Evolutionary conservation across 2,329 filamentous ascomycete species (phyloP).

Genomic region (Neoascochyta sp.): DNA sequence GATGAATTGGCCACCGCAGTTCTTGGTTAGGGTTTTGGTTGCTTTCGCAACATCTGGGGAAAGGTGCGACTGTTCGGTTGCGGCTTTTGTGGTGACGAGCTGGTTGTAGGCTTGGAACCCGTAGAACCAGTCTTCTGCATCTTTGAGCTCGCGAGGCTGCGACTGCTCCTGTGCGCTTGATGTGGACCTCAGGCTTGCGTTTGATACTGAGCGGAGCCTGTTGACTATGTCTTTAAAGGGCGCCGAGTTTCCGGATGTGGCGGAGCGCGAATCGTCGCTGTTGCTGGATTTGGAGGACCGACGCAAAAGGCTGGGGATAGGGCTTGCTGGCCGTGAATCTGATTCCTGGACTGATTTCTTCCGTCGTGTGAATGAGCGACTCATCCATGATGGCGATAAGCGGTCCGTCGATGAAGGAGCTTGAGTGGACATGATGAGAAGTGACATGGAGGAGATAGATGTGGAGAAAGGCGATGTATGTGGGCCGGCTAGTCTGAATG

Average conservation of each 20-base stretch:
- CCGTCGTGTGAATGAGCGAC: conserved; percentile 13
- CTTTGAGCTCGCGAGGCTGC: conserved; percentile 22
- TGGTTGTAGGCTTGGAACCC: conserved; percentile 33
- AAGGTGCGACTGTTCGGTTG: conserved; percentile 10
- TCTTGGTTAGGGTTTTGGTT: conserved; percentile 23
- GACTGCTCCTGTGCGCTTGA: conserved; percentile 14
- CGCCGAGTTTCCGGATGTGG: conserved; percentile 15
- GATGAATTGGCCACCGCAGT: conserved; percentile 28
- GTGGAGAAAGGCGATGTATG: neutral
- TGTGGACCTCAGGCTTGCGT: conserved; percentile 17
- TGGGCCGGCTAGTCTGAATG: too few species aligned
- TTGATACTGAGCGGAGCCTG: conserved; percentile 28
- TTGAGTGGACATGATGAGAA: conserved; percentile 25
- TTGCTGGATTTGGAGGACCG: conserved; percentile 20
- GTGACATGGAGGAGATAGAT: conserved; percentile 16
- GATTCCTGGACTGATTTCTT: conserved; percentile 12
- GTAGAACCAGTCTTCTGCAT: conserved; percentile 27
- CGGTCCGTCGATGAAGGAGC: conserved; percentile 18
- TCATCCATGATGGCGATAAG: conserved; percentile 22
- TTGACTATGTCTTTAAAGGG: conserved; percentile 22
- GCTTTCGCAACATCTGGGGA: conserved; percentile 21
- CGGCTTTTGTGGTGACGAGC: conserved; percentile 22
- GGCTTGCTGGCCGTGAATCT: conserved; percentile 14
- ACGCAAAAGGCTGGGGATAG: conserved; percentile 14
- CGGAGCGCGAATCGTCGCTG: conserved; percentile 26